A percentile compares a stretch with the other conserved stretches of the same genome.
Conservation (phyloP, 371 early-diverging fungal genomes). For the Rhizopus delemar region DNA sequence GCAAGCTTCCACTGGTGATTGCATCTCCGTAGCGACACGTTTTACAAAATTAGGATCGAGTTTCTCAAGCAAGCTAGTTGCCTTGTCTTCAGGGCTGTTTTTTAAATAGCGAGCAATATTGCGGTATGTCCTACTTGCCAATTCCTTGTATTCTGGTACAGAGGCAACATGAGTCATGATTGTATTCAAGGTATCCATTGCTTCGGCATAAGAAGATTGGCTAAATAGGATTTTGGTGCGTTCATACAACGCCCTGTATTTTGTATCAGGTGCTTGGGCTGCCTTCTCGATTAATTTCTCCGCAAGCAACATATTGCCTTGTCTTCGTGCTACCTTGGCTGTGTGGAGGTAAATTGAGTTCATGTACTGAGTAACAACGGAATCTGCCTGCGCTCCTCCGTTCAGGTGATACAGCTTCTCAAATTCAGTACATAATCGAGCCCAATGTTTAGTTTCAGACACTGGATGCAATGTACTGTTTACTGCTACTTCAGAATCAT, state of each 20-base stretch:
- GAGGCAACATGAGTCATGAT: slow-evolving; percentile 16
- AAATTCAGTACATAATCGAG: slow-evolving; percentile 21
- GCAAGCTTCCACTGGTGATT: slow-evolving; percentile 32
- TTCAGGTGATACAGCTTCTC: slow-evolving; percentile 6
- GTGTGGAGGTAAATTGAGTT: slow-evolving; percentile 23
- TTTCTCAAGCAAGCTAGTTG: slow-evolving; percentile 1
- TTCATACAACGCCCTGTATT: slow-evolving; percentile 32
- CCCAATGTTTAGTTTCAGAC: slow-evolving; percentile 36
- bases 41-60: slow-evolving; percentile 9
- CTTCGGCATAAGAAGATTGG: slow-evolving; percentile 16
- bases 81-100: slow-evolving; percentile 21
- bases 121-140: slow-evolving; percentile 32
- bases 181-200: slow-evolving; percentile 22
- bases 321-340: slow-evolving; percentile 36
- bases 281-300: slow-evolving; percentile 20
- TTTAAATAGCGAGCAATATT: slow-evolving; percentile 31
- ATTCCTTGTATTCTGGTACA: slow-evolving; percentile 9
- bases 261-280: slow-evolving; percentile 7
- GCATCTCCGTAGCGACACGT: slow-evolving; percentile 9
- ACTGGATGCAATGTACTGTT: slow-evolving; percentile 6
- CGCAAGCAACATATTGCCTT: slow-evolving; percentile 29
- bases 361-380: slow-evolving; percentile 2
- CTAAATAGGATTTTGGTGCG: slow-evolving; percentile 25
- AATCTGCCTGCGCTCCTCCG: background rate
- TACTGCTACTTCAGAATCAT: background rate